phyloP scores from a whole-genome alignment of 2,329 filamentous ascomycete genomes.

The Emmonsiellopsis sp. region DNA sequence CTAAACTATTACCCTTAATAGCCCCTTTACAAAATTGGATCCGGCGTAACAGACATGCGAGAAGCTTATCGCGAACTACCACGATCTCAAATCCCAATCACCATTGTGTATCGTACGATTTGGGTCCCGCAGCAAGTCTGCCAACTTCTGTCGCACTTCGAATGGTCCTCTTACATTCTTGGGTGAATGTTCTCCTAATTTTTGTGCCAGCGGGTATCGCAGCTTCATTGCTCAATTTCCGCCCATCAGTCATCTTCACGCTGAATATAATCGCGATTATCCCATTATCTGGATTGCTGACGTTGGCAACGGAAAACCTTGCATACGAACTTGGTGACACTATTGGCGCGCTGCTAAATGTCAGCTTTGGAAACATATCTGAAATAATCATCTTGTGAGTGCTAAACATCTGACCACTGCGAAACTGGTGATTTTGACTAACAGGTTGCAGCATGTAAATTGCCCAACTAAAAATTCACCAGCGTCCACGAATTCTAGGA shows the following conservation, averaged over 20 bases:
- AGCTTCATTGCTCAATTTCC: slow-evolving; percentile 26
- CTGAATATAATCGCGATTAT: slow-evolving; percentile 70
- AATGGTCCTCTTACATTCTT: slow-evolving; percentile 17
- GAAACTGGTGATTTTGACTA: background rate
- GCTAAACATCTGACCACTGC: background rate
- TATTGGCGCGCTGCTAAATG: slow-evolving; percentile 62
- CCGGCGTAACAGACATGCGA: too few relatives aligned
- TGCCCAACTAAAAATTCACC: background rate
- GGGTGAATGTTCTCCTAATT: slow-evolving; percentile 35
- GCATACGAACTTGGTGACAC: slow-evolving; percentile 65
- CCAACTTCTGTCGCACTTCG: too few relatives aligned
- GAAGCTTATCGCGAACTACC: too few relatives aligned
- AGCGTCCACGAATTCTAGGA: too few relatives aligned
- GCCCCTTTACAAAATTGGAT: too few relatives aligned
- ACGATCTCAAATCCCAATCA: too few relatives aligned
- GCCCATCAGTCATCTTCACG: slow-evolving; percentile 58
- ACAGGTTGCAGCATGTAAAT: background rate
- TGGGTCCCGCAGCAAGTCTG: too few relatives aligned
- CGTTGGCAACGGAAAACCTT: slow-evolving; percentile 68
- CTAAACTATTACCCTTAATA: too few relatives aligned
- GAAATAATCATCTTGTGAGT: slow-evolving; percentile 63
- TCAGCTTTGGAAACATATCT: slow-evolving; percentile 71
- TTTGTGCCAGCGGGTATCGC: slow-evolving; percentile 35
- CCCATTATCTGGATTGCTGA: slow-evolving; percentile 62
- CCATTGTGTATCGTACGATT: too few relatives aligned